Evolutionary conservation across 352 stramenopile species (phyloP), one percentile per base, ranked within the genome.

Genomic region (Sclerospora graminicola): DNA sequence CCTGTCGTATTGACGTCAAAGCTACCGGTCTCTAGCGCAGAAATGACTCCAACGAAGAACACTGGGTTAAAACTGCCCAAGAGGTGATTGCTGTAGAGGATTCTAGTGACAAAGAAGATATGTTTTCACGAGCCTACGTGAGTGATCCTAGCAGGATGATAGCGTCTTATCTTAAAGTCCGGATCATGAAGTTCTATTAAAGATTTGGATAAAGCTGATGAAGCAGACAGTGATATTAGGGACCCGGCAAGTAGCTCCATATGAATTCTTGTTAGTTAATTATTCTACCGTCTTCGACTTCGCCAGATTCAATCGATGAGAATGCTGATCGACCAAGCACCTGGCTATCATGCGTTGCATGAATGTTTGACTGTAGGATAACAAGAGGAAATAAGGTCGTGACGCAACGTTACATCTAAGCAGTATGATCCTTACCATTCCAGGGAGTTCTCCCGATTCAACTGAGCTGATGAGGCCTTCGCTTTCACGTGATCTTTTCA

Each of bases 361-460:
- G 48, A 49, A 26, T 5, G 45, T 50, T 58, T 14, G 45, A 51
- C 43, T 14, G 27, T 42, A n/a, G n/a, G n/a, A n/a, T n/a, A n/a
- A n/a, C n/a, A n/a, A n/a, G n/a, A n/a, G n/a, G n/a, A n/a, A n/a
- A n/a, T n/a, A 10, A 30, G 26, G 26, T 30, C 10, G 26, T 10
- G 26, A 30, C 6, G 6, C 26, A 10, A 30, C 26, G 6, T 30
- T 30, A 30, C 6, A 30, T 10, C 6, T n/a, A n/a, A n/a, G n/a
- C n/a, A n/a, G n/a, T n/a, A n/a, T n/a, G n/a, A n/a, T n/a, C n/a
- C n/a, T n/a, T 62, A 66, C 57, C 32, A 55, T 9, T 31, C 8
- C 3, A 8, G 41, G 48, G 1, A 84, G 46, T 38, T 89, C 73
- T 27, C 70, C 73, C 0, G 70, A 82, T 52, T 86, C 70, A 10